These are phyloP conservation scores for Parasarocladium wereldwijsianum DNA, from an alignment of 2,329 filamentous ascomycete species.

Conservation along the genomic window DNA sequence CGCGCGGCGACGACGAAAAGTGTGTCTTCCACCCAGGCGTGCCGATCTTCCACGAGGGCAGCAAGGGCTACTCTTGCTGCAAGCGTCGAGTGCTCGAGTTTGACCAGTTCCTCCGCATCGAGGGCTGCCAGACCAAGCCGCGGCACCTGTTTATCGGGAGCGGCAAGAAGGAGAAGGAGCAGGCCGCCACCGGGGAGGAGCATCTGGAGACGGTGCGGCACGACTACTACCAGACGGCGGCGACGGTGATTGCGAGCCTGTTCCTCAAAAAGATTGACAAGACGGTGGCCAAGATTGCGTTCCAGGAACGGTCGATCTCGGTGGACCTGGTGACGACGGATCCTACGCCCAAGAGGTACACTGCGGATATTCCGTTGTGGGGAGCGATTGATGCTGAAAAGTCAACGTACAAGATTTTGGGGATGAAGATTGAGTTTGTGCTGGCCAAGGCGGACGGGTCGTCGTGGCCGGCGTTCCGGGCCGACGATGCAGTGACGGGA, in stretches of 20 bases:
- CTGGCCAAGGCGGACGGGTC: slow-evolving; percentile 57
- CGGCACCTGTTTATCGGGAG: slow-evolving; percentile 75
- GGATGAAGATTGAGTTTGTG: slow-evolving; percentile 76
- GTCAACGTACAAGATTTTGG: slow-evolving; percentile 67
- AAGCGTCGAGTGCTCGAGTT: slow-evolving; percentile 92
- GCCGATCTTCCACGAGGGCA: slow-evolving; percentile 94
- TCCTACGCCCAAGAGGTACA: slow-evolving; percentile 62
- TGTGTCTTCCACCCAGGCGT: slow-evolving; percentile 83
- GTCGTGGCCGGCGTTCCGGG: slow-evolving; percentile 75
- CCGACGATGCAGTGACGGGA: slow-evolving; percentile 51
- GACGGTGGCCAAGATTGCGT: slow-evolving; percentile 56
- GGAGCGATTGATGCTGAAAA: slow-evolving; percentile 60
- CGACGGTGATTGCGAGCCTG: slow-evolving; percentile 74
- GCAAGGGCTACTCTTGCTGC: slow-evolving; percentile 95
- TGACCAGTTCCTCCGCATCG: slow-evolving; percentile 93
- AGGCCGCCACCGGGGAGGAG: slow-evolving; percentile 44
- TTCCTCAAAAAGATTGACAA: slow-evolving; percentile 97
- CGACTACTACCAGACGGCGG: slow-evolving; percentile 90
- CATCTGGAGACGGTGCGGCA: slow-evolving; percentile 62
- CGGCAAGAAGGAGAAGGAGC: slow-evolving; percentile 45
- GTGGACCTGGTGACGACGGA: slow-evolving; percentile 82
- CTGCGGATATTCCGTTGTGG: slow-evolving; percentile 58
- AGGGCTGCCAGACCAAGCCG: slow-evolving; percentile 72
- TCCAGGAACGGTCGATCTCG: slow-evolving; percentile 46
- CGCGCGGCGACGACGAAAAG: slow-evolving; percentile 51